These are phyloP conservation scores for Euclidium syriacum DNA, from an alignment of 345 rosid genomes.

Conservation along the genomic window DNA sequence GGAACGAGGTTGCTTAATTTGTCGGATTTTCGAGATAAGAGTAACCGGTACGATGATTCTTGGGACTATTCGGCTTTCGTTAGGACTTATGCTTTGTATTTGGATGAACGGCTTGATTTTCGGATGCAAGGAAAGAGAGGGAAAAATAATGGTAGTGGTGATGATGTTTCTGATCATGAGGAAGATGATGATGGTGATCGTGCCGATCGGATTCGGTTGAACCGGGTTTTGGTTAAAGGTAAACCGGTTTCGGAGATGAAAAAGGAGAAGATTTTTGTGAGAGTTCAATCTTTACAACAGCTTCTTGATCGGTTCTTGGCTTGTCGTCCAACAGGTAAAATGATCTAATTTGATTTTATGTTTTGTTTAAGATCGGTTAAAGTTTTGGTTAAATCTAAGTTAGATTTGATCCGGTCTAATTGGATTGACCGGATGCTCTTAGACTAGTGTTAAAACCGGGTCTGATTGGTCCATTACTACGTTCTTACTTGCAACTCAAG, in stretches of 20 bases:
- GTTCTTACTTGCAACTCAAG: neutral
- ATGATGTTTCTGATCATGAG: constrained; percentile 36
- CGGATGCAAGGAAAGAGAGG: constrained; percentile 55
- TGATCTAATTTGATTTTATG: too few species aligned
- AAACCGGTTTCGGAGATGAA: constrained; percentile 56
- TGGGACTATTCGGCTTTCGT: constrained; percentile 91
- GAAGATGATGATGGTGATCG: too few species aligned
- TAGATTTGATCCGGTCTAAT: neutral
- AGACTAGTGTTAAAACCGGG: too few species aligned
- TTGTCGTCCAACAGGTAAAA: constrained; percentile 90
- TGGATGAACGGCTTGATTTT: constrained; percentile 71
- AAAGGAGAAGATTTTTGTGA: constrained; percentile 42
- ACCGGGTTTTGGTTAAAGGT: constrained; percentile 19
- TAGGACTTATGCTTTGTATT: constrained; percentile 62
- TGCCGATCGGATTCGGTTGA: too few species aligned
- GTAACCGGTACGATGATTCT: constrained; percentile 43
- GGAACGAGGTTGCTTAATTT: constrained; percentile 78
- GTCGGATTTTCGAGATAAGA: constrained; percentile 66
- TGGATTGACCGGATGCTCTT: too few species aligned
- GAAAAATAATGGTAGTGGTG: constrained; percentile 28
- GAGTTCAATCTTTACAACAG: constrained; percentile 64
- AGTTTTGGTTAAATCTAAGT: neutral
- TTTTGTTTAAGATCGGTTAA: too few species aligned
- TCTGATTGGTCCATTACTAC: too few species aligned
- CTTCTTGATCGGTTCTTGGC: constrained; percentile 78